Evolutionary conservation across 352 stramenopile species (phyloP), one percentile per base, ranked within the genome.

Genomic region (Globisporangium megalacanthum): DNA sequence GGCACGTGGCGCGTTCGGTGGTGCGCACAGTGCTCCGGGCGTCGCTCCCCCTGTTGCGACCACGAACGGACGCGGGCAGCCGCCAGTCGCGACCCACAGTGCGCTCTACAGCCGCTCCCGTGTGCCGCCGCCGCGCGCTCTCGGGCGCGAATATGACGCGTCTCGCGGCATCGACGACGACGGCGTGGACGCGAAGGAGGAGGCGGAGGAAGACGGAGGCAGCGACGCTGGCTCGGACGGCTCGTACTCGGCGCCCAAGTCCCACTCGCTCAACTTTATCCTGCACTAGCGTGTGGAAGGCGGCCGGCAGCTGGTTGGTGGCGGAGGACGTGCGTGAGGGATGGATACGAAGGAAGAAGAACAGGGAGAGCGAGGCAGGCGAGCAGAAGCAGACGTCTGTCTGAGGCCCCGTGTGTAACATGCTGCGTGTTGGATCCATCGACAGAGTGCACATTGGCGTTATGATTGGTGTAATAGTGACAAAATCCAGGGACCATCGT

Each of bases 211-310:
- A n/a, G 56, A 52, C 29, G 49, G 58, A 45, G 47, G 75, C 46
- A 85, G 75, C 56, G 76, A 81, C 52, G 69, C 86, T 19, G 79
- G 72, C 52, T 86, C 75, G 39, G 79, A 92, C 56, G 73, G 79
- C 47, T 76, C 64, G 49, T 77, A 78, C 62, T 73, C 66, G 61
- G 58, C 59, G 10, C 70, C 74, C 46, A 92, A 92, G 68, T 86
- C 75, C 47, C 82, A 92, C 64, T 89, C 82, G 60, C 75, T 92
- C 61, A 89, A 92, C 71, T 92, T 88, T 50, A 92, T 92, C 39
- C 64, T 92, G 61, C 79, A 89, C 69, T 92, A 62, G 55, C 22
- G 17, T 6, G 10, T 35, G 10, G 25, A 10, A 29, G 25, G 25
- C 25, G 25, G 25, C 2, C 25, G 25, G 25, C 2, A 29, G 25